These are phyloP conservation scores for Neurospora sp. DNA, from an alignment of 495 filamentous ascomycete species.

Conservation along the genomic window DNA sequence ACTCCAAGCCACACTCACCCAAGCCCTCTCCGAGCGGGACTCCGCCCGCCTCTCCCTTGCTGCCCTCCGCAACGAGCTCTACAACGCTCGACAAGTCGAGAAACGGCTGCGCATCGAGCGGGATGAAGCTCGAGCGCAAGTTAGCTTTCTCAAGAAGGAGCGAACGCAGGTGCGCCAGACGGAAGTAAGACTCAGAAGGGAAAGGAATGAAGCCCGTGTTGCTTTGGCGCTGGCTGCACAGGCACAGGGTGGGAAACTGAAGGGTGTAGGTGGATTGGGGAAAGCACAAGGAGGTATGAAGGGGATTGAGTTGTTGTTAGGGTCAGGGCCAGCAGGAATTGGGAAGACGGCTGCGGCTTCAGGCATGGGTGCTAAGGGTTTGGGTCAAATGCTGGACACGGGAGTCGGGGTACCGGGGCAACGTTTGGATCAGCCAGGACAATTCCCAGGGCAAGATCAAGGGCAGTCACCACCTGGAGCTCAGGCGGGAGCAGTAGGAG, in stretches of 20 bases:
- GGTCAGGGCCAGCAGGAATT: too few species aligned
- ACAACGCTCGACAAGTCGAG: conserved; percentile 14
- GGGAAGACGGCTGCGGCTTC: background rate
- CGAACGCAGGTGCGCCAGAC: background rate
- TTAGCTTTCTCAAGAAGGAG: conserved; percentile 6
- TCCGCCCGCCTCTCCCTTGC: conserved; percentile 11
- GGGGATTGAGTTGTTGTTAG: too few species aligned
- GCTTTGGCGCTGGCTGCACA: background rate
- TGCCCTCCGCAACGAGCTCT: conserved; percentile 18
- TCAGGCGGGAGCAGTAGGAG: background rate
- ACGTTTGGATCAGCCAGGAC: too few species aligned
- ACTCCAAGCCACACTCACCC: background rate
- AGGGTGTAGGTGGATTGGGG: too few species aligned
- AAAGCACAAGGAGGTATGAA: too few species aligned
- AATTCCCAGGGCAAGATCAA: background rate
- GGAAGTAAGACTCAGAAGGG: conserved; percentile 13
- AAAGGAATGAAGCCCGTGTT: conserved; percentile 16
- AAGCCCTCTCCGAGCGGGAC: conserved; percentile 11
- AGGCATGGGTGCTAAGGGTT: background rate
- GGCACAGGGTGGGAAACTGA: background rate
- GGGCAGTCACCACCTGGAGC: background rate
- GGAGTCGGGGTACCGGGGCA: background rate
- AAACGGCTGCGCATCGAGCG: conserved; percentile 17
- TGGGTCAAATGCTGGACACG: background rate
- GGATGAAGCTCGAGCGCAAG: conserved; percentile 14